A percentile compares a stretch with the other conserved stretches of the same genome.
Evolutionary conservation across 2,329 filamentous ascomycete genomes (phyloP).

Genomic region (Neopestalotiopsis rosae): DNA sequence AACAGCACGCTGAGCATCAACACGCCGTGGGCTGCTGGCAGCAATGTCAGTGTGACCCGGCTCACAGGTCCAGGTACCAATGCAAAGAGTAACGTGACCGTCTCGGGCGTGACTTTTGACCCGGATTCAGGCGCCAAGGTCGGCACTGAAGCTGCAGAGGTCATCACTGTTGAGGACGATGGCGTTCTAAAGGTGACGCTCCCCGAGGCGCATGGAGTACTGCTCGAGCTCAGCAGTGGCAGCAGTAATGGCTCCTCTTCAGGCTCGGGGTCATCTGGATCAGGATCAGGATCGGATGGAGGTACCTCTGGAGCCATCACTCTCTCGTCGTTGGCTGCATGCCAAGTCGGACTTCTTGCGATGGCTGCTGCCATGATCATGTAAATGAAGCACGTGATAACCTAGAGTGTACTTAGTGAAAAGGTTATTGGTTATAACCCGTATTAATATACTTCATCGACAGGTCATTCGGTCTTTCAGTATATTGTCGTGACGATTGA

Average conservation of each 20-base stretch:
- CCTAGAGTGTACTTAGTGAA: background rate
- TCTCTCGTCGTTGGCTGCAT: background rate
- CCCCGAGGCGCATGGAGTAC: constrained; percentile 36
- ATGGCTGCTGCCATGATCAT: background rate
- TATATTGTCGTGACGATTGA: too few relatives aligned
- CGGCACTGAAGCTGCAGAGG: constrained; percentile 28
- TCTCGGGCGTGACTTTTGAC: constrained; percentile 39
- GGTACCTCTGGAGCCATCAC: background rate
- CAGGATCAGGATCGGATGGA: background rate
- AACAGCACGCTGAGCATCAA: constrained; percentile 29
- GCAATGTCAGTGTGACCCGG: constrained; percentile 30
- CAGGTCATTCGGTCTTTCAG: too few relatives aligned
- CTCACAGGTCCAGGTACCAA: constrained; percentile 40
- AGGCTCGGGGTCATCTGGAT: background rate
- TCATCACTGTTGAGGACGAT: constrained; percentile 30
- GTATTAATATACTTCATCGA: background rate
- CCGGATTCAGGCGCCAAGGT: constrained; percentile 29
- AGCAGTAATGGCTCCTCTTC: background rate
- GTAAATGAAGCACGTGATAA: background rate
- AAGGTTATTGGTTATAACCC: background rate
- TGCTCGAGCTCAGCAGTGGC: constrained; percentile 32
- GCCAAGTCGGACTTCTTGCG: background rate
- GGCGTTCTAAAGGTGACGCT: constrained; percentile 32
- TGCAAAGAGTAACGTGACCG: constrained; percentile 38
- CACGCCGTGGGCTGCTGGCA: constrained; percentile 36